These are phyloP conservation scores for Microthyrium microscopicum DNA, from an alignment of 2,329 filamentous ascomycete genomes.

Conservation along the genomic window DNA sequence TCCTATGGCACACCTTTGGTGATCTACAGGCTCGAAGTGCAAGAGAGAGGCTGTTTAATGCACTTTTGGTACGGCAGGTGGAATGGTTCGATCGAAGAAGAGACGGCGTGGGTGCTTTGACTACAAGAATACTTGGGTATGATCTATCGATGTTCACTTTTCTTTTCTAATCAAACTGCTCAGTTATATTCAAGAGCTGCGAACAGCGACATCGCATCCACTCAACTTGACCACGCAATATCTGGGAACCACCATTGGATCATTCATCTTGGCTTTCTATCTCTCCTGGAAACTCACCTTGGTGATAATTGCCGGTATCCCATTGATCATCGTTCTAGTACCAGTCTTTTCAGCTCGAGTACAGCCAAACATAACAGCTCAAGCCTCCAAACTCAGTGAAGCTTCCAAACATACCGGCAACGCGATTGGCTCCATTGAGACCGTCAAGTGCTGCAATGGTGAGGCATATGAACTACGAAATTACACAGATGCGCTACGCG, in stretches of 20 bases:
- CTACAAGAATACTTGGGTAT: conserved; percentile 59
- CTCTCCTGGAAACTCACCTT: conserved; percentile 75
- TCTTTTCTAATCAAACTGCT: not conserved
- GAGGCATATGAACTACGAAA: conserved; percentile 50
- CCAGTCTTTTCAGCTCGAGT: conserved; percentile 52
- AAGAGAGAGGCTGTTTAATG: conserved; percentile 47
- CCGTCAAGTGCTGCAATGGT: conserved; percentile 75
- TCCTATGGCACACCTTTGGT: conserved; percentile 59
- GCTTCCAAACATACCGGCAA: conserved; percentile 58
- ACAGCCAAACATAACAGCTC: conserved; percentile 47
- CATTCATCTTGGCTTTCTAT: conserved; percentile 56
- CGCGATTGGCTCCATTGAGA: conserved; percentile 58
- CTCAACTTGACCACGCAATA: conserved; percentile 55
- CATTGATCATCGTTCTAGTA: conserved; percentile 19
- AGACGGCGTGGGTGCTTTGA: conserved; percentile 54
- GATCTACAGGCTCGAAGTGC: conserved; percentile 59
- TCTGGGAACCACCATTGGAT: conserved; percentile 44
- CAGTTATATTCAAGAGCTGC: conserved; percentile 42
- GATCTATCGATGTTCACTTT: conserved; percentile 15
- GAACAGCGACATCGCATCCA: conserved; percentile 63
- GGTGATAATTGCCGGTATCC: conserved; percentile 50
- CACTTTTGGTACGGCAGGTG: conserved; percentile 56
- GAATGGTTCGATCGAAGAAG: conserved; percentile 65
- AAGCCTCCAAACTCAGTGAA: conserved; percentile 48
- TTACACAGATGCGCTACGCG: conserved; percentile 41